Evolutionary conservation across 345 rosid species (phyloP), one percentile per base, ranked within the genome.

Genomic region (Eucalyptus erythrocorys): DNA sequence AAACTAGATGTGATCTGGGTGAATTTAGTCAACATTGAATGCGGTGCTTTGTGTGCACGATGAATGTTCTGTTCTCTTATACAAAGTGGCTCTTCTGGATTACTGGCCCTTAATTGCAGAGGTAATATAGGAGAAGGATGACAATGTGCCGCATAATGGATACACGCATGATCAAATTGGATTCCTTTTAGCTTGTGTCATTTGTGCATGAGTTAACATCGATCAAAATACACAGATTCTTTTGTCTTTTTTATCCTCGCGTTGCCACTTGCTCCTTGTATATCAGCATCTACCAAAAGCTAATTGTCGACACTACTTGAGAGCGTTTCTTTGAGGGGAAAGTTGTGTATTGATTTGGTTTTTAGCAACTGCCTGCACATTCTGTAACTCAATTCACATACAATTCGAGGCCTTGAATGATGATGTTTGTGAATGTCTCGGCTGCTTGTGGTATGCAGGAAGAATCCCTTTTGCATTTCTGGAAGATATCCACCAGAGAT

Each of bases 401-500:
- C 55, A 32, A 34, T 21, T 86, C 9, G 42, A 22, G 45, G 61
- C n/a, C 47, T 86, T 27, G 14, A 15, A 6, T 40, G 45, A 49
- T 32, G 42, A 37, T 13, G 17, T 50, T 49, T 50, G 45, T 51
- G 66, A 55, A 85, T 85, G 22, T 48, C 57, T 85, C 1, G 14
- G 45, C 26, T 61, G 49, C 27, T 43, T 21, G 50, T 48, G 32
- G 17, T 55, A 55, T 49, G 87, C 91, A 93, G 95, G 95, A 91
- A 92, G 93, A 85, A 92, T 92, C 40, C 94, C 94, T 14, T 93
- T 93, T 89, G 89, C 92, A 34, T 93, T 92, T 84, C 90, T 94
- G 16, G 94, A 92, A 89, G 94, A 94, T 79, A 90, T 92, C 48
- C 94, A 92, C 82, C 89, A 92, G 61, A 90, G 89, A 87, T 93